Evolutionary conservation across 1,139 yeast genomes (phyloP), one percentile per base, ranked within the genome.

Genomic region (Hansenula sp.): DNA sequence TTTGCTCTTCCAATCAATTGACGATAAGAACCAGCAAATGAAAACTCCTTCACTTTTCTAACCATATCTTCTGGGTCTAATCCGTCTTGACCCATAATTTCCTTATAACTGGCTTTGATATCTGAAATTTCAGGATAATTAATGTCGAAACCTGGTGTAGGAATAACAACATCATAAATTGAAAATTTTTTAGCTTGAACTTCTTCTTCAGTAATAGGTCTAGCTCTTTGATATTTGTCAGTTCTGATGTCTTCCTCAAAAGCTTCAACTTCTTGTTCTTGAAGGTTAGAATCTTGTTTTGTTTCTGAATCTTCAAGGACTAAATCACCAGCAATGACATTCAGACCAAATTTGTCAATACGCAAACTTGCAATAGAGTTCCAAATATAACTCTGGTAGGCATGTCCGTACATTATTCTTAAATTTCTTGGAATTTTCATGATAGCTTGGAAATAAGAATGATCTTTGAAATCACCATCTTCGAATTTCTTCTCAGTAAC

Each of bases 331-430:
- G 69, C 82, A 41, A 84, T 82, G 22, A 85, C 77, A 26, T 73
- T 62, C 47, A 77, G 57, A 1, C 97, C 97, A 62, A 73, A 82
- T 43, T 80, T 60, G 52, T 77, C 79, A 39, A 89, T 69, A 58
- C 98, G 74, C 52, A 77, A 78, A 41, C 95, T 83, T 0, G 90
- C 94, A 19, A 83, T 95, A 43, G 72, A 60, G 57, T 94, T 94
- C 99, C 98, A 94, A 32, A 94, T 76, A 55, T 82, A 92, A 47
- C 97, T 88, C 64, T 94, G 98, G 60, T 94, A 94, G 2, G 98
- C 96, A 64, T 94, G 99, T 2, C 84, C 96, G 59, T 94, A 94
- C 95, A 94, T 92, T 47, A 89, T 78, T 57, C 96, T 73, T 58
- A 94, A 70, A 59, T 90, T 90, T 61, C 96, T 77, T 32, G 98